Evolutionary conservation across 1,284 basidiomycete species (phyloP), one percentile per base, ranked within the genome.

Genomic region (Omphalotus olearius): DNA sequence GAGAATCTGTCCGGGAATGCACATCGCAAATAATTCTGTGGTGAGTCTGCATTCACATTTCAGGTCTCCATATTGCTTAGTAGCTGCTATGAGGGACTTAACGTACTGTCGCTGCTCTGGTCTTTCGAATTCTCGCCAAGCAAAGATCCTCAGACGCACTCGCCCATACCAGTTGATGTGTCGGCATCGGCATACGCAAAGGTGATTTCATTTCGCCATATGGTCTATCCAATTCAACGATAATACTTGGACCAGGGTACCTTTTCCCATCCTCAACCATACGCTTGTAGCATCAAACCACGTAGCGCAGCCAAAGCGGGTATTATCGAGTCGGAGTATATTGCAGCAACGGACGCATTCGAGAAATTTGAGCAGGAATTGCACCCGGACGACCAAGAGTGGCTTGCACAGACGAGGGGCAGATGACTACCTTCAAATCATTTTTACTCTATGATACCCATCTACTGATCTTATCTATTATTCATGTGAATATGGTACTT

Each of bases 81-180:
- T 9, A 9, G 4, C 7, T 33, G 30, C 9, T 33, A 33, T 13
- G 20, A 54, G 53, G 25, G 26, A 17, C 49, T 51, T 11, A 54
- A 54, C 43, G 44, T 43, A 1, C 51, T 54, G 53, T 51, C 50
- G 10, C 36, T 50, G 1, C 33, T 50, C 4, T 54, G 52, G 52
- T 47, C 47, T 7, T 53, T 53, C 25, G 17, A 53, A 13, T 43
- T 48, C 11, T 48, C 26, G 18, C 49, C 49, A 14, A 13, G 33
- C 14, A 37, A 36, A n/a, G 49, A 51, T 38, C 16, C 49, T 2
- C 14, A 36, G 9, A 48, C 20, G 7, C 42, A 43, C 11, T 25
- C 17, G 23, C 40, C 26, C 3, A 16, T 51, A 7, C 35, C 49
- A 7, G 36, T 51, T 16, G 42, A 45, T 23, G 10, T 45, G n/a